Conservation (phyloP, 176 grass and related monocot species). For the Hsuehochloa calcarea region DNA sequence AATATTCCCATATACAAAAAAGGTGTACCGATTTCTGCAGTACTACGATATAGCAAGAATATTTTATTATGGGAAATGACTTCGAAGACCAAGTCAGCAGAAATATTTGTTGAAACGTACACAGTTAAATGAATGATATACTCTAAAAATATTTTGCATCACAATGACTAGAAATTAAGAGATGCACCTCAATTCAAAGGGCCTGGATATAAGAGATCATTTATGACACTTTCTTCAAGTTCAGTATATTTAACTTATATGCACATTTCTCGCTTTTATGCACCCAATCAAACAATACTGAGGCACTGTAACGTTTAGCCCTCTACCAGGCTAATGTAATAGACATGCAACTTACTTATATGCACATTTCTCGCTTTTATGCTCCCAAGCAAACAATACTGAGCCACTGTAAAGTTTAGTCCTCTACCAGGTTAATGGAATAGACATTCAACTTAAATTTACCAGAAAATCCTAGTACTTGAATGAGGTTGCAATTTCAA, state of each 20-base stretch:
- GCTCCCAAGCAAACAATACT: neutral
- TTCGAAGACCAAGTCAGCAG: neutral
- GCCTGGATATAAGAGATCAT: neutral
- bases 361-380: neutral
- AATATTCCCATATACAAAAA: neutral
- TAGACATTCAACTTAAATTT: neutral
- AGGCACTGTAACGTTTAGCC: neutral
- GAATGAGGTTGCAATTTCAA: neutral
- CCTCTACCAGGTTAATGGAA: neutral
- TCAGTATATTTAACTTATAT: neutral
- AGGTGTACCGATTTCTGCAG: neutral
- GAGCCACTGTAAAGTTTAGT: neutral
- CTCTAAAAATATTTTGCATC: neutral
- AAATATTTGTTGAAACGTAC: neutral
- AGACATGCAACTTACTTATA: neutral
- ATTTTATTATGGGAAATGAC: neutral
- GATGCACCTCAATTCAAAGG: neutral
- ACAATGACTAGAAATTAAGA: neutral
- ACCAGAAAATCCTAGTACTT: neutral
- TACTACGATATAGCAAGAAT: neutral
- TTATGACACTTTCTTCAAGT: neutral
- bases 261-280: neutral
- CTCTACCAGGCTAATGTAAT: neutral
- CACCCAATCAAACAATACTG: neutral
- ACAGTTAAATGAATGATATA: neutral